These are phyloP conservation scores for Cyberlindnera samutprakarnensis DNA, from an alignment of 805 yeast species.

Conservation along the genomic window DNA sequence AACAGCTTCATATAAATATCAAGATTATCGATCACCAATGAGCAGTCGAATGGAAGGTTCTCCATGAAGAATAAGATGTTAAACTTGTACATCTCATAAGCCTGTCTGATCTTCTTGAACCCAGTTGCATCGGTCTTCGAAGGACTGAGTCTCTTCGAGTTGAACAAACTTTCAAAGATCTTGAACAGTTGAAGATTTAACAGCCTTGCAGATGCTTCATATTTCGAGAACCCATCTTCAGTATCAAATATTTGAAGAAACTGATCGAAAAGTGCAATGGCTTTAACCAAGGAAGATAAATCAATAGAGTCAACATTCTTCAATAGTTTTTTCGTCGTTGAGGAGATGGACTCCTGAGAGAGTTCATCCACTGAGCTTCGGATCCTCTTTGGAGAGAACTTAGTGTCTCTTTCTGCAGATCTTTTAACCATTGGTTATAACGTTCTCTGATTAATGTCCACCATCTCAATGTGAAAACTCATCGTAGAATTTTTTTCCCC, in stretches of 20 bases:
- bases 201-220: slow-evolving; percentile 15
- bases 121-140: slow-evolving; percentile 36
- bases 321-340: slow-evolving; percentile 6
- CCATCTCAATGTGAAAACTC: no score
- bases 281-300: slow-evolving; percentile 2
- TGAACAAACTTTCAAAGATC: slow-evolving; percentile 18
- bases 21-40: slow-evolving; percentile 43
- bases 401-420: neutral
- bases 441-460: no score
- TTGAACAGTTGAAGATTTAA: slow-evolving; percentile 17
- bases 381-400: slow-evolving; percentile 2
- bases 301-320: slow-evolving; percentile 5
- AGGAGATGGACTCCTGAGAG: slow-evolving; percentile 11
- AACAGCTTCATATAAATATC: slow-evolving; percentile 50
- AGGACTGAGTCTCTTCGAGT: slow-evolving; percentile 7
- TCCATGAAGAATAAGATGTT: slow-evolving; percentile 35
- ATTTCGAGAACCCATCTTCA: slow-evolving; percentile 13
- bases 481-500: no score
- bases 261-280: slow-evolving; percentile 15
- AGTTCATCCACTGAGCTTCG: slow-evolving; percentile 2
- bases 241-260: slow-evolving; percentile 14
- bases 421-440: slow-evolving; percentile 12
- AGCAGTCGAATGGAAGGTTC: slow-evolving; percentile 32
- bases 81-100: slow-evolving; percentile 47
- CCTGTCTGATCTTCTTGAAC: slow-evolving; percentile 55